Conservation (phyloP, 2,329 filamentous ascomycete genomes). For the Aphanocladium album region DNA sequence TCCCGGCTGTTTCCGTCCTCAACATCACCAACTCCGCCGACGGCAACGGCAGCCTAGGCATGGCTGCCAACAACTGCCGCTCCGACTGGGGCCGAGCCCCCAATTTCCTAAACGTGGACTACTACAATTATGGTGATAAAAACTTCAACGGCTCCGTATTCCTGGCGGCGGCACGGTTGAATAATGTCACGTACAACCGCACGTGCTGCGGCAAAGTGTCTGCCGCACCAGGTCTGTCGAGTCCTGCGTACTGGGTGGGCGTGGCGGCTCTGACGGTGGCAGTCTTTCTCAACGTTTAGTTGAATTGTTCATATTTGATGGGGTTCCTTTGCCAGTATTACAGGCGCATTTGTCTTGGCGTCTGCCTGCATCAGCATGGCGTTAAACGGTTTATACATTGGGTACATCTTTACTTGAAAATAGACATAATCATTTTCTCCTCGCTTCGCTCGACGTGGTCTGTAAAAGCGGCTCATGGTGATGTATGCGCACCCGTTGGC, state of each 20-base stretch:
- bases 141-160: conserved; percentile 67
- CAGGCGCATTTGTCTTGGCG: neutral
- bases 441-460: no score
- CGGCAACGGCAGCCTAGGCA: conserved; percentile 62
- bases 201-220: conserved; percentile 49
- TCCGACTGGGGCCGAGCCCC: conserved; percentile 62
- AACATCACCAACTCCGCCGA: conserved; percentile 66
- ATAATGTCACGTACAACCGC: conserved; percentile 64
- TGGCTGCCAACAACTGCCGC: conserved; percentile 57
- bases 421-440: neutral
- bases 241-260: conserved; percentile 16
- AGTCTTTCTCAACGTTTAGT: conserved; percentile 15
- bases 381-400: neutral
- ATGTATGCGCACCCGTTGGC: no score
- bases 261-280: conserved; percentile 18
- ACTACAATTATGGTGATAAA: conserved; percentile 63
- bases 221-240: conserved; percentile 21
- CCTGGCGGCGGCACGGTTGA: conserved; percentile 62
- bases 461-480: no score
- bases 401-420: neutral
- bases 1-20: conserved; percentile 65
- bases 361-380: conserved; percentile 8
- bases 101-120: conserved; percentile 78
- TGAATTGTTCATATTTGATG: neutral
- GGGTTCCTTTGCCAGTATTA: no score